Evolutionary conservation across 805 yeast genomes (phyloP), one percentile per base, ranked within the genome.

Genomic region (Candida odintsovae): DNA sequence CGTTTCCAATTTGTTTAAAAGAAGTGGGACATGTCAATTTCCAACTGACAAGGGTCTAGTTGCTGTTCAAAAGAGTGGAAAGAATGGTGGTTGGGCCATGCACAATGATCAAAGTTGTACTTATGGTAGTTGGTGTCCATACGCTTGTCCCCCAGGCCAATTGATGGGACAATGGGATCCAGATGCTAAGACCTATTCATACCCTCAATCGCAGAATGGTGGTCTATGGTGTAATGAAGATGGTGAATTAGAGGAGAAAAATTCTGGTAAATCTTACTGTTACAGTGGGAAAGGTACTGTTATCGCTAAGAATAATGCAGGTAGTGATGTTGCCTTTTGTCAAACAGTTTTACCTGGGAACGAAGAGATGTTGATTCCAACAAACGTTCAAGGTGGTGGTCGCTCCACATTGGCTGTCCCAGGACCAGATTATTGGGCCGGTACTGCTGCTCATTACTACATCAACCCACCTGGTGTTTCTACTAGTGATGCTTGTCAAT

Each of bases 281-380:
- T 76, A 76, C 51, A 81, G 83, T 47, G 96, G 96, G 46, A 77
- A 78, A 52, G 92, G 88, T 31, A 78, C 92, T 16, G 82, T 87
- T n/a, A 56, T 64, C 28, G 86, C 78, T 21, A 58, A 71, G 47
- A 87, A 87, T 70, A 56, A 63, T 11, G 81, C 84, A 16, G 72
- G 72, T 38, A 50, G 68, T 6, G 70, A 76, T 48, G 90, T 88
- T 53, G 90, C 96, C 8, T 80, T 89, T 66, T 89, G 97, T 65
- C 96, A 90, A 69, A 89, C 96, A 9, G 96, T 90, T 7, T 73
- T 90, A 47, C 97, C 97, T 21, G 97, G 97, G 55, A 86, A 88
- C 65, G 96, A 89, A 70, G 95, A 89, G 56, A 89, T 89, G 96
- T 72, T 88, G 63, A 88, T 90, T 54, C 97, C 97, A 50, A 88